Conservation (phyloP, 495 filamentous ascomycete species). For the Hyaloscypha hepaticicola region DNA sequence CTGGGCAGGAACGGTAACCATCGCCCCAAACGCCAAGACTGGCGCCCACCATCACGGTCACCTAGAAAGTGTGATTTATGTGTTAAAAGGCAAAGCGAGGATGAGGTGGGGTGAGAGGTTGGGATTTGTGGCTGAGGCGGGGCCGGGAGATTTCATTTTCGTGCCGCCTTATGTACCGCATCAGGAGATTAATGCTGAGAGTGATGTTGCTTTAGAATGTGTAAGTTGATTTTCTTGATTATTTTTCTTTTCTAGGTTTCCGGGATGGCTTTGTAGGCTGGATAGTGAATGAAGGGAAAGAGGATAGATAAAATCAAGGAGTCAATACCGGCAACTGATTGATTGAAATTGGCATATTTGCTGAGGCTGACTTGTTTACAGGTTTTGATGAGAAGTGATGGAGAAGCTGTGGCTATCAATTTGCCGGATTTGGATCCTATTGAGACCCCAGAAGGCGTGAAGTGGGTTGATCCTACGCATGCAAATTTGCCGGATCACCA, state of each 20-base stretch:
- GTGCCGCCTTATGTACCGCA: slow-evolving; percentile 41
- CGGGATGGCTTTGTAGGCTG: too few relatives aligned
- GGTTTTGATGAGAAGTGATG: slow-evolving; percentile 37
- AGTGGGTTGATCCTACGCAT: slow-evolving; percentile 43
- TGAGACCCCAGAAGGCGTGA: slow-evolving; percentile 37
- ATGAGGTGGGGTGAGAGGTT: slow-evolving; percentile 43
- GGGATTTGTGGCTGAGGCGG: slow-evolving; percentile 41
- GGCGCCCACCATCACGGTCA: slow-evolving; percentile 42
- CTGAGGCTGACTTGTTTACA: neutral
- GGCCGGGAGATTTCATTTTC: slow-evolving; percentile 43
- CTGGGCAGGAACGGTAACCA: slow-evolving; percentile 42
- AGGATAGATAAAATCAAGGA: neutral
- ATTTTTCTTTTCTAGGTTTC: slow-evolving; percentile 6
- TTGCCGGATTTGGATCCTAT: slow-evolving; percentile 38
- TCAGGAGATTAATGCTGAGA: slow-evolving; percentile 42
- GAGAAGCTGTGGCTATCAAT: slow-evolving; percentile 39
- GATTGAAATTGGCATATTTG: neutral
- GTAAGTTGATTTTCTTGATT: slow-evolving; percentile 25
- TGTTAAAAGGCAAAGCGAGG: slow-evolving; percentile 38
- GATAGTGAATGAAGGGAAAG: neutral
- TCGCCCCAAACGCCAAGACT: slow-evolving; percentile 40
- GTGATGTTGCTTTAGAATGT: slow-evolving; percentile 39
- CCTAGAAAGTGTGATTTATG: slow-evolving; percentile 40
- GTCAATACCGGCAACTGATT: too few relatives aligned
- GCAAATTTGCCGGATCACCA: slow-evolving; percentile 19